A percentile compares a stretch with the other conserved stretches of the same genome.
Conservation (phyloP, 352 stramenopile species). For the Pythium guiyangense region DNA sequence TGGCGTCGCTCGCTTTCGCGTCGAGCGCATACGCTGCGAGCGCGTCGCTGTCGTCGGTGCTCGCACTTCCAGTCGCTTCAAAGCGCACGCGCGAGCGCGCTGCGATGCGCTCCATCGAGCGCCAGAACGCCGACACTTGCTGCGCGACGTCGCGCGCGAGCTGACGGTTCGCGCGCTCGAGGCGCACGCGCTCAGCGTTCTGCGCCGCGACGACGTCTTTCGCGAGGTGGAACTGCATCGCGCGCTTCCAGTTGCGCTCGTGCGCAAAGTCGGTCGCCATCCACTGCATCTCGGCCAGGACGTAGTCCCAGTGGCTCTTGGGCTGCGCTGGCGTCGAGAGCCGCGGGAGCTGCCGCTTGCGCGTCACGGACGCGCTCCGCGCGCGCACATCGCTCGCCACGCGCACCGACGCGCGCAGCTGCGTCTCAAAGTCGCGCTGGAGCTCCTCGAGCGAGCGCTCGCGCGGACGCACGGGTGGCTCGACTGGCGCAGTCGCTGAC, state of each 20-base stretch:
- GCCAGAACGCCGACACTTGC: conserved; percentile 80
- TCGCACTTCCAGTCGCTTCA: conserved; percentile 19
- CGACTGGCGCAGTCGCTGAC: not conserved
- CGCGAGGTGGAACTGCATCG: conserved; percentile 56
- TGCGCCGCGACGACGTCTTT: conserved; percentile 57
- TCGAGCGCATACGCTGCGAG: conserved; percentile 2
- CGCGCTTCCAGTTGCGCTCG: conserved; percentile 95
- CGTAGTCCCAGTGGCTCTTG: conserved; percentile 90
- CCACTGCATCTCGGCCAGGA: conserved; percentile 97
- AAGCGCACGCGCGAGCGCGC: conserved; percentile 71
- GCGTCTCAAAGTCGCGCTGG: conserved; percentile 36
- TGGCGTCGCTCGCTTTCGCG: conserved; percentile 11
- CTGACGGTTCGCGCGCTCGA: conserved; percentile 62
- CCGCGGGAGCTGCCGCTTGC: conserved; percentile 71
- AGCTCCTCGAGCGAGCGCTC: conserved; percentile 18
- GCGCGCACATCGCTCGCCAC: conserved; percentile 37
- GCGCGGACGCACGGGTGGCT: conserved; percentile 7
- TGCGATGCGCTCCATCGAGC: conserved; percentile 81
- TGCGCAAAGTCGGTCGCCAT: conserved; percentile 95
- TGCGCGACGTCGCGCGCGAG: conserved; percentile 58
- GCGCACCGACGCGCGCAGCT: conserved; percentile 40
- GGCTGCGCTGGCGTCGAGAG: conserved; percentile 40
- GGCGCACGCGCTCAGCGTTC: conserved; percentile 61
- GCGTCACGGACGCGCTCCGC: conserved; percentile 28
- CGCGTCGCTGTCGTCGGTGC: conserved; percentile 11